phyloP scores from a whole-genome alignment of 805 yeast genomes.

The Candida endomychidarum region DNA sequence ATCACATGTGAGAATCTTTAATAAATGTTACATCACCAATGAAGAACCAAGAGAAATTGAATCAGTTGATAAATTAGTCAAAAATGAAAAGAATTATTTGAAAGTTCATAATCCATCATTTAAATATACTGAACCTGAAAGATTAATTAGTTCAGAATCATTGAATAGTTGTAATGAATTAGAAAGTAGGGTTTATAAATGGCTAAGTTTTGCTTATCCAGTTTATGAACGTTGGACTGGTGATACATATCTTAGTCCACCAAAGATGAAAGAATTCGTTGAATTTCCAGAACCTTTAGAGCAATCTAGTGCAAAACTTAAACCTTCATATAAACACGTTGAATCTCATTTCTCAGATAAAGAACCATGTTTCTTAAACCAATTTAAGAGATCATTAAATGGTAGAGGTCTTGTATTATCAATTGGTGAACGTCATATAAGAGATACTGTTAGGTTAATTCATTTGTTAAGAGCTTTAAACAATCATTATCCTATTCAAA shows the following conservation, averaged over 20 bases:
- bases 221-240: constrained; percentile 39
- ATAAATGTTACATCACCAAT: constrained; percentile 43
- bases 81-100: constrained; percentile 4
- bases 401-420: constrained; percentile 36
- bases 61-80: constrained; percentile 7
- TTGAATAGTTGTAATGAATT: constrained; percentile 24
- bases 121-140: constrained; percentile 14
- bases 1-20: constrained; percentile 48
- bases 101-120: constrained; percentile 10
- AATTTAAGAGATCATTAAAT: constrained; percentile 26
- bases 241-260: constrained; percentile 20
- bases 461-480: constrained; percentile 31
- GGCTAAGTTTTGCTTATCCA: constrained; percentile 38
- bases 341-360: constrained; percentile 4
- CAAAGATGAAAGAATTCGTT: constrained; percentile 21
- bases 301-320: constrained; percentile 12
- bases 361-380: constrained; percentile 22
- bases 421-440: constrained; percentile 25
- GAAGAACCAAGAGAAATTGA: constrained; percentile 18
- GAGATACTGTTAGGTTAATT: constrained; percentile 25
- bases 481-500: constrained; percentile 32
- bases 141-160: constrained; percentile 16
- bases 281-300: constrained; percentile 10
- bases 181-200: constrained; percentile 40
- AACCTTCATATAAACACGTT: constrained; percentile 2